phyloP scores from a whole-genome alignment of 2,329 filamentous ascomycete genomes.

The Diplodia sapinea region DNA sequence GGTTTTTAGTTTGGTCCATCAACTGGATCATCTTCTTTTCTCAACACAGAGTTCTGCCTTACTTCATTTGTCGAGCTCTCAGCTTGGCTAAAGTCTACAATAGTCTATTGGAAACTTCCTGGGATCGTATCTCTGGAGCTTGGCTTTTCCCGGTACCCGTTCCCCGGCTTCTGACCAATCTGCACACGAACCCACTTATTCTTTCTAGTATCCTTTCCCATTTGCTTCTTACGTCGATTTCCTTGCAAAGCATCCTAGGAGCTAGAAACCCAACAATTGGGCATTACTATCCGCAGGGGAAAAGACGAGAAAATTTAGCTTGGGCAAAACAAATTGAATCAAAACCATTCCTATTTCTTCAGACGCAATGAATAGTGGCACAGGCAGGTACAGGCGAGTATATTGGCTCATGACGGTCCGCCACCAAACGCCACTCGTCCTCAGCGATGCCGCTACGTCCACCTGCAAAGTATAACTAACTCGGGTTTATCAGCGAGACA shows the following conservation, averaged over 20 bases:
- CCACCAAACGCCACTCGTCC: too few species aligned
- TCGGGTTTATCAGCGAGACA: too few species aligned
- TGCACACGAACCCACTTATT: not conserved
- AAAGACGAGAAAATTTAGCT: not conserved
- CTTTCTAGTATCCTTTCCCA: too few species aligned
- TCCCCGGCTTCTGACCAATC: not conserved
- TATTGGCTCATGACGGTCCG: too few species aligned
- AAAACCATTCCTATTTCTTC: not conserved
- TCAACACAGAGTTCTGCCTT: not conserved
- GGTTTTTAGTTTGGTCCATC: not conserved
- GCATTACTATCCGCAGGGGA: not conserved
- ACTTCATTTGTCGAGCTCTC: not conserved
- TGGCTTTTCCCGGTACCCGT: not conserved
- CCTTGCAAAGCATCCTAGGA: not conserved
- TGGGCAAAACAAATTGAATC: not conserved
- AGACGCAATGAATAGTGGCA: too few species aligned
- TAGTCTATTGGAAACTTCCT: not conserved
- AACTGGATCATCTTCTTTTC: conserved; percentile 1
- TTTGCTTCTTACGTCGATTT: not conserved
- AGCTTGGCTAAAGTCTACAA: not conserved
- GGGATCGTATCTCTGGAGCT: not conserved
- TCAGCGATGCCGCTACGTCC: too few species aligned
- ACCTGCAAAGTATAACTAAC: too few species aligned
- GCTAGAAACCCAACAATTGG: not conserved
- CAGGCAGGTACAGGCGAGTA: too few species aligned